Evolutionary conservation across 164 flowering plant genomes (phyloP).

Genomic region (Chloranthus sessilifolius): DNA sequence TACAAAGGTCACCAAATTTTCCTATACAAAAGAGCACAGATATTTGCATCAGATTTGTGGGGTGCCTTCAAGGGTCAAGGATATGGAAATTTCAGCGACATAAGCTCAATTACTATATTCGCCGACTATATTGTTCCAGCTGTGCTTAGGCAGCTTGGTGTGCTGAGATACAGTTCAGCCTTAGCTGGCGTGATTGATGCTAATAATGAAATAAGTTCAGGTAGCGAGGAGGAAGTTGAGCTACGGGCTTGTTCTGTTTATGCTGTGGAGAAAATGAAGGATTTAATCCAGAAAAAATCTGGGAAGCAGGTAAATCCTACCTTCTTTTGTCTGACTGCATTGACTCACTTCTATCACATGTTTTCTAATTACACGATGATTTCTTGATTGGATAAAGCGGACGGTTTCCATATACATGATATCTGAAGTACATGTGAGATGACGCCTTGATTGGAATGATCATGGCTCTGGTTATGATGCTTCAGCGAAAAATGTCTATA

Average conservation of each 20-base stretch:
- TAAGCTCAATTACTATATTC: conserved; percentile 73
- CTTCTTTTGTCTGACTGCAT: background rate
- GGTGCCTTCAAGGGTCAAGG: conserved; percentile 93
- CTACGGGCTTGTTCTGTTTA: conserved; percentile 81
- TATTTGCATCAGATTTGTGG: conserved; percentile 94
- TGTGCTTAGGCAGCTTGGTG: conserved; percentile 79
- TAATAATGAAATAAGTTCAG: conserved; percentile 56
- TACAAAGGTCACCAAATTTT: conserved; percentile 95
- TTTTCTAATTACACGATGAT: background rate
- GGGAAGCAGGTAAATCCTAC: conserved; percentile 60
- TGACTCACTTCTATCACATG: background rate
- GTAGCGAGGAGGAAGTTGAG: conserved; percentile 93
- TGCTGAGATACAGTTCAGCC: conserved; percentile 61
- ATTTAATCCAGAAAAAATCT: conserved; percentile 43
- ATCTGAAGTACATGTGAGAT: too few species aligned
- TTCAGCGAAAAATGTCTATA: too few species aligned
- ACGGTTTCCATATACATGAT: too few species aligned
- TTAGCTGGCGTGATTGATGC: conserved; percentile 51
- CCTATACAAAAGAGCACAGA: conserved; percentile 95
- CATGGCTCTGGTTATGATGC: too few species aligned
- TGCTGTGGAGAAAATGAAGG: conserved; percentile 91
- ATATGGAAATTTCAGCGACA: conserved; percentile 75
- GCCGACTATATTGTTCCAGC: conserved; percentile 97
- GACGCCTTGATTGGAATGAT: too few species aligned
- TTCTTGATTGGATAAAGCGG: too few species aligned